Evolutionary conservation across 1,139 yeast genomes (phyloP).

Genomic region (Hansenula sp.): DNA sequence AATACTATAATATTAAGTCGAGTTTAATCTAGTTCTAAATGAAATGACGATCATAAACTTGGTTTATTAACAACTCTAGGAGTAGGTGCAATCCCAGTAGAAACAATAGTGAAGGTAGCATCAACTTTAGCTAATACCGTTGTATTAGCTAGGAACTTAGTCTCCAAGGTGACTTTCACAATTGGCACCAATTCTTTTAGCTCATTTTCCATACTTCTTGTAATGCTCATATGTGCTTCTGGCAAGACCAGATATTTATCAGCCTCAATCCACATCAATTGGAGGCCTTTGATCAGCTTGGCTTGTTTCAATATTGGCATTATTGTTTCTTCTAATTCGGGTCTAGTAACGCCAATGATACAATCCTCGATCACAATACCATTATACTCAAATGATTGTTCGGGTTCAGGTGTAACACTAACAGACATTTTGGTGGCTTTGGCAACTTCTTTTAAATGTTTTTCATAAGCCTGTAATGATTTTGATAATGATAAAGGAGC

Average conservation of each 20-base stretch:
- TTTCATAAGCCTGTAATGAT: constrained; percentile 27
- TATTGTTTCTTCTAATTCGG: constrained; percentile 38
- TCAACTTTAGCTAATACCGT: constrained; percentile 25
- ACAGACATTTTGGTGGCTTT: constrained; percentile 21
- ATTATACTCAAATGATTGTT: constrained; percentile 31
- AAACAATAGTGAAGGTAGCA: constrained; percentile 8
- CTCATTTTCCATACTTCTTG: constrained; percentile 25
- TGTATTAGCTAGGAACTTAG: constrained; percentile 24
- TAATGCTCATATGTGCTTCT: constrained; percentile 24
- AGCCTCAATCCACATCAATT: constrained; percentile 37
- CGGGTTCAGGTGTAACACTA: constrained; percentile 4
- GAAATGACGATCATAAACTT: neutral
- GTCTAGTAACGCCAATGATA: constrained; percentile 48
- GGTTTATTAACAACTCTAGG: neutral
- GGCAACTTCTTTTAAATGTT: constrained; percentile 29
- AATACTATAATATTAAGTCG: neutral
- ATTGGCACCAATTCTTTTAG: constrained; percentile 22
- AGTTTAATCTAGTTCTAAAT: no score
- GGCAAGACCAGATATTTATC: constrained; percentile 44
- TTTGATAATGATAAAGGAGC: constrained; percentile 28
- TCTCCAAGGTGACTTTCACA: constrained; percentile 19
- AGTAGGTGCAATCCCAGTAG: neutral
- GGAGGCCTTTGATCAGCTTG: constrained; percentile 23
- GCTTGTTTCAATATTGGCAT: constrained; percentile 21
- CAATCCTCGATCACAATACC: constrained; percentile 52